Percentiles rank a stretch among this genome's conserved stretches.
These are phyloP conservation scores for Paecilomyces sp. DNA, from an alignment of 2,329 filamentous ascomycete genomes.

Conservation along the genomic window DNA sequence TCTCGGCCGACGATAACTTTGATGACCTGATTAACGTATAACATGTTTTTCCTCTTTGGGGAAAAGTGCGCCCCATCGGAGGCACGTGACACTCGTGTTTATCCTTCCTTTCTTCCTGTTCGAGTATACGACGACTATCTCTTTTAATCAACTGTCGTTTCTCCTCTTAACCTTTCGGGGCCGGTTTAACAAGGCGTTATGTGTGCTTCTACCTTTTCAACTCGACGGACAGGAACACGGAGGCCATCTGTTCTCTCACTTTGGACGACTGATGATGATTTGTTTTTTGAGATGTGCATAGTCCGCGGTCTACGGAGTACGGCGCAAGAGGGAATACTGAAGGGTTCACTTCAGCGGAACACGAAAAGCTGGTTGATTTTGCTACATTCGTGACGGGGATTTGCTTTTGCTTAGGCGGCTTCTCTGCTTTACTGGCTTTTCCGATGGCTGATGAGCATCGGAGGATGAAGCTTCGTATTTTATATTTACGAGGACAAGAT, in stretches of 20 bases:
- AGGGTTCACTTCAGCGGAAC: not conserved
- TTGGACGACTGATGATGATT: not conserved
- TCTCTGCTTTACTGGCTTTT: not conserved
- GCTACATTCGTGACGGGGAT: not conserved
- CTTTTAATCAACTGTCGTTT: not conserved
- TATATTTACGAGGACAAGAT: not conserved
- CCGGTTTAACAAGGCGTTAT: not conserved
- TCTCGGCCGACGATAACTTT: constrained; percentile 24
- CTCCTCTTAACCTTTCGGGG: not conserved
- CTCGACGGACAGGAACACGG: not conserved
- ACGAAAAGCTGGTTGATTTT: not conserved
- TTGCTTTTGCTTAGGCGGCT: not conserved
- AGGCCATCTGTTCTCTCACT: not conserved
- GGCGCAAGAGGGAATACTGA: not conserved
- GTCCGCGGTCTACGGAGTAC: not conserved
- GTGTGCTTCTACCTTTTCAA: not conserved
- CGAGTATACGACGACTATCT: not conserved
- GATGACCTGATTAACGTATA: constrained; percentile 27
- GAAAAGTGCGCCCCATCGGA: too few relatives aligned
- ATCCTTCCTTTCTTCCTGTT: too few relatives aligned
- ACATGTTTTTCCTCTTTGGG: not conserved
- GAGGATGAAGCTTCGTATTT: not conserved
- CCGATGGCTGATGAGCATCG: not conserved
- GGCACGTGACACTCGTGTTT: too few relatives aligned
- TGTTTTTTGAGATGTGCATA: not conserved